Evolutionary conservation across 2,329 filamentous ascomycete species (phyloP).

Genomic region (Paraphaeosphaeria minitans): DNA sequence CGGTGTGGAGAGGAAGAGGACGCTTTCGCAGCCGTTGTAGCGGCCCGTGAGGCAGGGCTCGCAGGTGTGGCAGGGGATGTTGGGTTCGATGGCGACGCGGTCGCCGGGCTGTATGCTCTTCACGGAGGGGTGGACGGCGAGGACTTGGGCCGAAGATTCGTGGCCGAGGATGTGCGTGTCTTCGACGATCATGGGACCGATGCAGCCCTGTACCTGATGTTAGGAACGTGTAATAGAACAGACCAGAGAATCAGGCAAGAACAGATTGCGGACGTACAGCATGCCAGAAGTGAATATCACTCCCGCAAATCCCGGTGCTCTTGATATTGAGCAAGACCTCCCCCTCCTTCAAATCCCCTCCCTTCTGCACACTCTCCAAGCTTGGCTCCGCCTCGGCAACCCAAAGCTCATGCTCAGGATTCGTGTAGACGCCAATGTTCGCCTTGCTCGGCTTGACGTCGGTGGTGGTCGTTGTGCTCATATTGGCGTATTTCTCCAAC

Average conservation of each 20-base stretch:
- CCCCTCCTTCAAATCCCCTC: conserved; percentile 73
- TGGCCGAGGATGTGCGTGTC: conserved; percentile 92
- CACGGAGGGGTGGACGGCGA: conserved; percentile 82
- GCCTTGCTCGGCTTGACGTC: conserved; percentile 66
- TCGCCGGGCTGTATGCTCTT: conserved; percentile 80
- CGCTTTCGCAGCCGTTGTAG: conserved; percentile 91
- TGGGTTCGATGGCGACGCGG: conserved; percentile 91
- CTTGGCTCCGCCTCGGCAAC: conserved; percentile 78
- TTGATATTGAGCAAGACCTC: conserved; percentile 89
- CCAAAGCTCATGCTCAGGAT: conserved; percentile 91
- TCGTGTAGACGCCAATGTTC: conserved; percentile 96
- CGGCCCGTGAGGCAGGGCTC: conserved; percentile 89
- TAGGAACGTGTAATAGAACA: too few species aligned
- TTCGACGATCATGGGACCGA: conserved; percentile 92
- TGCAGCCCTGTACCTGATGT: conserved; percentile 62
- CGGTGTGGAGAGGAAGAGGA: conserved; percentile 88
- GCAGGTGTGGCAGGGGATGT: conserved; percentile 88
- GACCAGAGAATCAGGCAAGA: too few species aligned
- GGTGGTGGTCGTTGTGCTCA: conserved; percentile 44
- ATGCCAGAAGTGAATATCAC: conserved; percentile 96
- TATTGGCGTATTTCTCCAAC: conserved; percentile 14
- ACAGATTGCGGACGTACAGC: conserved; percentile 56
- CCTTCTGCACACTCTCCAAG: conserved; percentile 72
- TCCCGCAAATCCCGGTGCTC: conserved; percentile 96
- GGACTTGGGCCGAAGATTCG: conserved; percentile 82